Conservation (phyloP, 352 stramenopile genomes). For the Elongisporangium prolatum region DNA sequence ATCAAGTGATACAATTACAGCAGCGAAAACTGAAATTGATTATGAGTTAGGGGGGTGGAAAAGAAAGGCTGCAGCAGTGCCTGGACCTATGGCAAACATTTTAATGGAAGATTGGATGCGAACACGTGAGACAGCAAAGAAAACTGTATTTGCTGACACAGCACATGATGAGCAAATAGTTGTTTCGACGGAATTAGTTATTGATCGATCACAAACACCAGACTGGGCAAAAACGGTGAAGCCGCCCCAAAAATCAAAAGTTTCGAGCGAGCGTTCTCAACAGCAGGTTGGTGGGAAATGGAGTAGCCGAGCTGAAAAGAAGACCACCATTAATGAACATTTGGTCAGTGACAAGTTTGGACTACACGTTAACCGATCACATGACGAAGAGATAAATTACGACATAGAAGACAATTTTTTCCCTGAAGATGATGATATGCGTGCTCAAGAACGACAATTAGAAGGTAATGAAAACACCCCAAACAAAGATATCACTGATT, state of each 20-base stretch:
- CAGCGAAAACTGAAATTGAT: constrained; percentile 12
- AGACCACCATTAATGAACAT: background rate
- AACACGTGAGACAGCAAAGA: constrained; percentile 50
- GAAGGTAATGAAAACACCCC: background rate
- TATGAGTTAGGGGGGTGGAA: constrained; percentile 34
- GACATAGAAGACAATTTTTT: background rate
- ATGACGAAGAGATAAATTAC: background rate
- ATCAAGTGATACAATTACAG: background rate
- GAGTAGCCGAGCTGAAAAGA: constrained; percentile 5
- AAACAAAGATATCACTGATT: background rate
- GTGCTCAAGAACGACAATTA: constrained; percentile 6
- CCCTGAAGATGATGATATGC: background rate
- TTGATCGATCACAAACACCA: constrained; percentile 57
- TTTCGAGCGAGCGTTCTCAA: background rate
- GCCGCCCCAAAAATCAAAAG: constrained; percentile 6
- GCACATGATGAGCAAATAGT: constrained; percentile 5
- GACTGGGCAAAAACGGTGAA: constrained; percentile 48
- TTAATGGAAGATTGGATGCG: constrained; percentile 75
- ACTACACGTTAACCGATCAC: background rate
- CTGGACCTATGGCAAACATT: constrained; percentile 46
- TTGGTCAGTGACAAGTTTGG: background rate
- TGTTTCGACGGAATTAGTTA: constrained; percentile 11
- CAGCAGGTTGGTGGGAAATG: constrained; percentile 15
- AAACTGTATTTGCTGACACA: constrained; percentile 21
- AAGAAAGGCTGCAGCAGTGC: constrained; percentile 31